Percentiles rank a stretch among this genome's conserved stretches.
These are phyloP conservation scores for Mollisiaceae sp. DNA, from an alignment of 2,329 filamentous ascomycete species.

Conservation along the genomic window DNA sequence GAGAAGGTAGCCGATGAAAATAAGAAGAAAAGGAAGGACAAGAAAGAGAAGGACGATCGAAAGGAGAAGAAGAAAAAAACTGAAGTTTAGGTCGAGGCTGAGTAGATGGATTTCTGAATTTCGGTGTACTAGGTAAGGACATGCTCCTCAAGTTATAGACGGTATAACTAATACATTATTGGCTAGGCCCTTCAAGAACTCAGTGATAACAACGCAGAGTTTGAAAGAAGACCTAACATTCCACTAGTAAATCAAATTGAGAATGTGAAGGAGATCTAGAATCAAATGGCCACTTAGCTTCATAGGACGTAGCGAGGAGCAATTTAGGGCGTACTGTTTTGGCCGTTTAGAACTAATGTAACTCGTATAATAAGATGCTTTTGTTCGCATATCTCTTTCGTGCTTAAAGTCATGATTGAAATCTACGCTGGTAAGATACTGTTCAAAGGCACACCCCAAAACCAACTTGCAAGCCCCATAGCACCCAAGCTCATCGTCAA, in stretches of 20 bases:
- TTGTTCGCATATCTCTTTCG: background rate
- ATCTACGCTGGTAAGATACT: slow-evolving; percentile 43
- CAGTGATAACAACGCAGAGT: too few species aligned
- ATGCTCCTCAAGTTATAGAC: background rate
- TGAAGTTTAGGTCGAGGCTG: slow-evolving; percentile 4
- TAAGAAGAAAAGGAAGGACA: background rate
- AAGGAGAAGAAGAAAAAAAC: background rate
- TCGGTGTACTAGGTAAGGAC: background rate
- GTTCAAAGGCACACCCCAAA: slow-evolving; percentile 61
- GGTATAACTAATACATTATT: background rate
- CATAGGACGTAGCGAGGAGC: background rate
- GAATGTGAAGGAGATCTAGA: background rate
- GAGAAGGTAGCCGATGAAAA: background rate
- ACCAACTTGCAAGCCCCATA: slow-evolving; percentile 69
- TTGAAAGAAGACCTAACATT: background rate
- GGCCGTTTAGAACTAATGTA: background rate
- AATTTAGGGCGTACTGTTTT: too few species aligned
- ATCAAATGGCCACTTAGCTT: background rate
- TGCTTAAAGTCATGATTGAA: background rate
- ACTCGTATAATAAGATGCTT: background rate
- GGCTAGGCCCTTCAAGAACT: background rate
- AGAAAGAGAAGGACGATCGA: background rate
- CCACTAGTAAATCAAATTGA: background rate
- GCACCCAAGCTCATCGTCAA: slow-evolving; percentile 77
- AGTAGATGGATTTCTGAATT: background rate